phyloP scores from a whole-genome alignment of 257 asterid species.

The Solanum peruvianum region DNA sequence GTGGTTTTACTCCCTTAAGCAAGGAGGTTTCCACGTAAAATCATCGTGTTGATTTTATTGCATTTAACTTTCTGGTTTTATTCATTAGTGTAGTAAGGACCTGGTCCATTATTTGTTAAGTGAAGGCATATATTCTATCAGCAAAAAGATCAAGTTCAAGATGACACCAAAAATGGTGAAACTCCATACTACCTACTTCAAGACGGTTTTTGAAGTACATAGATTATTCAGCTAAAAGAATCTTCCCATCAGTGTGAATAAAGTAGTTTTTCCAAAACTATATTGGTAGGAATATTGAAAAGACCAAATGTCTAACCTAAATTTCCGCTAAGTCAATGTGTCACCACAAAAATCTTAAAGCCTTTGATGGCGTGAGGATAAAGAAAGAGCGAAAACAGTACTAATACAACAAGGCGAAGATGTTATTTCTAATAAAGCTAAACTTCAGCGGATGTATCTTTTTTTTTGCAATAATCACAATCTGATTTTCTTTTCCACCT shows the following conservation, averaged over 20 bases:
- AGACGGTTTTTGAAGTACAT: not conserved
- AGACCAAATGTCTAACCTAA: constrained; percentile 14
- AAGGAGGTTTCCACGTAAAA: no score
- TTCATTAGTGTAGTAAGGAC: no score
- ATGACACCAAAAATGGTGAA: not conserved
- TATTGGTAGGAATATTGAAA: not conserved
- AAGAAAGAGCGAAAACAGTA: not conserved
- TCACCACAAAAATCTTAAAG: not conserved
- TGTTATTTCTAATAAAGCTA: not conserved
- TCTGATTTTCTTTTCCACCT: constrained; percentile 44
- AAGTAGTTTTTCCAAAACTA: not conserved
- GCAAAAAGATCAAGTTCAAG: not conserved
- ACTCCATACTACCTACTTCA: not conserved
- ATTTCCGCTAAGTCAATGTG: not conserved
- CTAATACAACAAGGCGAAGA: not conserved
- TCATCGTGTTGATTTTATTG: no score
- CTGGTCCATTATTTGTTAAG: no score
- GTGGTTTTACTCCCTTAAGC: no score
- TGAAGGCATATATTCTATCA: no score
- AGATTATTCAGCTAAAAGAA: constrained; percentile 9
- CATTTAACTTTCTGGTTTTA: no score
- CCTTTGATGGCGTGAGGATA: not conserved
- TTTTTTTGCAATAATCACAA: constrained; percentile 16
- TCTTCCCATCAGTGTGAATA: not conserved
- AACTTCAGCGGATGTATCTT: not conserved